phyloP scores from a whole-genome alignment of 2,329 filamentous ascomycete species.

The Torrubiella hemipterigena region DNA sequence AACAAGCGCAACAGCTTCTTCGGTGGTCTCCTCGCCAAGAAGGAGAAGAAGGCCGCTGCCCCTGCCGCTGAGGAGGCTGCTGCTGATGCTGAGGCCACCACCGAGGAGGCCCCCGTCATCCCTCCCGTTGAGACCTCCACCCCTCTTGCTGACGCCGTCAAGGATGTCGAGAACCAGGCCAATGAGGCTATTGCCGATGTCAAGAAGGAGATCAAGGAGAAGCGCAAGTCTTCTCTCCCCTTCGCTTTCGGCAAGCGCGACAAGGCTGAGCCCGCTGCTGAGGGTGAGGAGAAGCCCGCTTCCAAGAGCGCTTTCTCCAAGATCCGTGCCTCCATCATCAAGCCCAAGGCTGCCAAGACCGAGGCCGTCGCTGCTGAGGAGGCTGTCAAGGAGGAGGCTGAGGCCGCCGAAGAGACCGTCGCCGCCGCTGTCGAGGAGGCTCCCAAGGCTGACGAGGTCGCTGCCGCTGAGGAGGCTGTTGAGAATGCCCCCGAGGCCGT shows the following conservation, averaged over 20 bases:
- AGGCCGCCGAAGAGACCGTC: constrained; percentile 13
- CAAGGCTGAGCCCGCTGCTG: constrained; percentile 46
- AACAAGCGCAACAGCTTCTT: constrained; percentile 48
- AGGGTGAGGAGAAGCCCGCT: constrained; percentile 45
- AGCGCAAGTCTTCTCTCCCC: constrained; percentile 67
- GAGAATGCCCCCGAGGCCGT: constrained; percentile 29
- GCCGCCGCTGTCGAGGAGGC: constrained; percentile 17
- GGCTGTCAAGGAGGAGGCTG: constrained; percentile 13
- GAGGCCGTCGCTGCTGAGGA: constrained; percentile 28
- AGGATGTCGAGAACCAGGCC: constrained; percentile 35
- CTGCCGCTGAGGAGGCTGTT: constrained; percentile 13
- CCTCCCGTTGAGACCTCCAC: constrained; percentile 45
- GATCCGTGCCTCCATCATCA: constrained; percentile 45
- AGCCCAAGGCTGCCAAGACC: constrained; percentile 28
- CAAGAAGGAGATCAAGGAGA: constrained; percentile 59
- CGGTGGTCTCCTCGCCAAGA: constrained; percentile 36
- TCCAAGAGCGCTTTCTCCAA: constrained; percentile 44
- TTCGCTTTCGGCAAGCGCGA: constrained; percentile 77
- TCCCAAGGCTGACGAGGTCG: constrained; percentile 14
- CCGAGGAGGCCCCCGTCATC: constrained; percentile 45
- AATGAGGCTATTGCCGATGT: constrained; percentile 36
- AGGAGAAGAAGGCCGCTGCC: constrained; percentile 48
- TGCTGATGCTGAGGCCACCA: constrained; percentile 26
- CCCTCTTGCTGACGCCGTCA: constrained; percentile 43
- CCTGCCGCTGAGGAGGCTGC: constrained; percentile 22